Evolutionary conservation across 805 yeast genomes (phyloP).

Genomic region (Candida nonsorbophila): DNA sequence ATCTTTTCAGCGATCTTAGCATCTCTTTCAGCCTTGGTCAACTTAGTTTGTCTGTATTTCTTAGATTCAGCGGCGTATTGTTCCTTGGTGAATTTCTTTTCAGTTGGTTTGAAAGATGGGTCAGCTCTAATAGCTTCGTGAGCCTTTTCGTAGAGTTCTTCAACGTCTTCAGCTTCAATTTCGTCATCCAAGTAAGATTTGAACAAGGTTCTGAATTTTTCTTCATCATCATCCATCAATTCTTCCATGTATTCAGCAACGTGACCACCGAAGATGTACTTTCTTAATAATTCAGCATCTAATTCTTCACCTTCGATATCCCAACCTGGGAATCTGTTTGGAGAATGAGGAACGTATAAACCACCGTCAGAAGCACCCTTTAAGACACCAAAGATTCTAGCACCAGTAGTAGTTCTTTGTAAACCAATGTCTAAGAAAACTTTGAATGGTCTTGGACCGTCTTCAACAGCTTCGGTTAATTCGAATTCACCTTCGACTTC

Average conservation of each 20-base stretch:
- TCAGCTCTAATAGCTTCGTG: constrained; percentile 95
- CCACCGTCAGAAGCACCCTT: constrained; percentile 99
- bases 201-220: constrained; percentile 95
- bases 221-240: constrained; percentile 99
- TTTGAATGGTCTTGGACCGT: constrained; percentile 99
- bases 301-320: constrained; percentile 98
- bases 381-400: constrained; percentile 97
- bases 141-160: constrained; percentile 92
- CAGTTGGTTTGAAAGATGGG: constrained; percentile 86
- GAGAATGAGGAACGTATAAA: constrained; percentile 96
- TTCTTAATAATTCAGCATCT: constrained; percentile 95
- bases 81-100: constrained; percentile 92
- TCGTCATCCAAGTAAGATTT: constrained; percentile 95
- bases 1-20: constrained; percentile 90
- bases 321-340: constrained; percentile 99
- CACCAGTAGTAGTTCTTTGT: constrained; percentile 99
- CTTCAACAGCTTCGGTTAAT: constrained; percentile 99
- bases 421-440: constrained; percentile 98
- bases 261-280: constrained; percentile 99
- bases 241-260: constrained; percentile 99
- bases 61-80: constrained; percentile 96
- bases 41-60: constrained; percentile 84
- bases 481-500: constrained; percentile 99
- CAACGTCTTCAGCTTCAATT: constrained; percentile 93
- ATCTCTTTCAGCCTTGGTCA: constrained; percentile 86